These are phyloP conservation scores for Candida alai DNA, from an alignment of 805 yeast genomes.

Conservation along the genomic window DNA sequence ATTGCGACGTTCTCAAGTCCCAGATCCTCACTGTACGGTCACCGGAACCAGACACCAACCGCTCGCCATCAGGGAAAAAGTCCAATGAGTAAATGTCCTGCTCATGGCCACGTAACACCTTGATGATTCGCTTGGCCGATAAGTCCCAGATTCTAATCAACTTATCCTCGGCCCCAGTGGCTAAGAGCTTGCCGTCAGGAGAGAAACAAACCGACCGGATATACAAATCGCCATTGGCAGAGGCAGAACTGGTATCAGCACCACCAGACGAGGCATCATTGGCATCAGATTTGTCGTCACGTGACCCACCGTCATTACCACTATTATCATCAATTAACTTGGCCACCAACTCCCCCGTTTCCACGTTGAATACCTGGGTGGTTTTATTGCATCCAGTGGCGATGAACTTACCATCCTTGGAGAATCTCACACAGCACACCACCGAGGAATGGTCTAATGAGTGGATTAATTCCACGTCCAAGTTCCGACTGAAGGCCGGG, in stretches of 20 bases:
- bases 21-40: constrained; percentile 95
- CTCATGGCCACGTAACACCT: constrained; percentile 88
- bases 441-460: constrained; percentile 91
- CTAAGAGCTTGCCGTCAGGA: constrained; percentile 86
- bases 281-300: constrained; percentile 28
- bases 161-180: constrained; percentile 91
- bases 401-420: constrained; percentile 83
- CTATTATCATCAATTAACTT: constrained; percentile 74
- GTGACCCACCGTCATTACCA: constrained; percentile 37
- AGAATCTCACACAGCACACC: constrained; percentile 94
- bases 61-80: constrained; percentile 90
- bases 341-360: constrained; percentile 86
- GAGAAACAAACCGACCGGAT: constrained; percentile 95
- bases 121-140: constrained; percentile 76
- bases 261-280: constrained; percentile 21
- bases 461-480: constrained; percentile 86
- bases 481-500: constrained; percentile 62
- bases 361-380: constrained; percentile 90
- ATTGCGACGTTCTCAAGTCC: constrained; percentile 89
- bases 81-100: constrained; percentile 96
- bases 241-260: constrained; percentile 26
- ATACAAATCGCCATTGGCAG: constrained; percentile 79
- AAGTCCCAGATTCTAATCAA: constrained; percentile 95
- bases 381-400: constrained; percentile 97
- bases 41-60: constrained; percentile 92